A percentile compares a stretch with the other conserved stretches of the same genome.
These are phyloP conservation scores for Aspergillus nanangensis DNA, from an alignment of 495 filamentous ascomycete genomes.

Conservation along the genomic window DNA sequence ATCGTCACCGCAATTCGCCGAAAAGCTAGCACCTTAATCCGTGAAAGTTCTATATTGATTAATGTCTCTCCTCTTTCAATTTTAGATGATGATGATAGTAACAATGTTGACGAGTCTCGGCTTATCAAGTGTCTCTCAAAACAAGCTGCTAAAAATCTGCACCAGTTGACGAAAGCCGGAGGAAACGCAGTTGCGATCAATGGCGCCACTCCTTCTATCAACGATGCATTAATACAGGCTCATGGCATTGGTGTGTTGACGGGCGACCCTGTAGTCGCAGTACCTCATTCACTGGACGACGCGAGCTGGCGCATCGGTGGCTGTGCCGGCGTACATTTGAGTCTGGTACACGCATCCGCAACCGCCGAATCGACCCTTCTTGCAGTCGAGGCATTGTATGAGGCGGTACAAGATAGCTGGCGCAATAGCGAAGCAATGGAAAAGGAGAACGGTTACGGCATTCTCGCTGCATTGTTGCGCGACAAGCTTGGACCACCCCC, in stretches of 20 bases:
- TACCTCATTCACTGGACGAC: slow-evolving; percentile 82
- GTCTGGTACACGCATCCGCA: slow-evolving; percentile 71
- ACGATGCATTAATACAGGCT: slow-evolving; percentile 73
- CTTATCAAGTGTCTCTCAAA: slow-evolving; percentile 73
- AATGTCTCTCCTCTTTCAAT: slow-evolving; percentile 77
- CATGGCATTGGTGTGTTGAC: slow-evolving; percentile 78
- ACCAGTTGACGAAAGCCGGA: slow-evolving; percentile 64
- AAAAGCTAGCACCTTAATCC: slow-evolving; percentile 74
- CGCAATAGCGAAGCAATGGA: slow-evolving; percentile 99
- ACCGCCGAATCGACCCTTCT: slow-evolving; percentile 65
- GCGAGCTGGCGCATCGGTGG: slow-evolving; percentile 89
- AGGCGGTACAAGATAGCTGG: slow-evolving; percentile 83
- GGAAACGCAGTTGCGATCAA: slow-evolving; percentile 83
- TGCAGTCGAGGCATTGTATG: slow-evolving; percentile 77
- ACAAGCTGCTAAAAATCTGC: slow-evolving; percentile 65
- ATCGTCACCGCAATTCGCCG: slow-evolving; percentile 82
- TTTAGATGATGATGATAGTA: slow-evolving; percentile 68
- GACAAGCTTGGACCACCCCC: slow-evolving; percentile 60
- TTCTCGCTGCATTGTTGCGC: slow-evolving; percentile 73
- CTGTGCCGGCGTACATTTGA: slow-evolving; percentile 77
- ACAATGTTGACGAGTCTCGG: slow-evolving; percentile 65
- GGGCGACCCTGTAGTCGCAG: slow-evolving; percentile 76
- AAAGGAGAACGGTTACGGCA: slow-evolving; percentile 85
- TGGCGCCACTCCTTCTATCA: slow-evolving; percentile 79
- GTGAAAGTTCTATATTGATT: slow-evolving; percentile 77